phyloP scores from a whole-genome alignment of 345 rosid genomes.

The Sapria himalayana region DNA sequence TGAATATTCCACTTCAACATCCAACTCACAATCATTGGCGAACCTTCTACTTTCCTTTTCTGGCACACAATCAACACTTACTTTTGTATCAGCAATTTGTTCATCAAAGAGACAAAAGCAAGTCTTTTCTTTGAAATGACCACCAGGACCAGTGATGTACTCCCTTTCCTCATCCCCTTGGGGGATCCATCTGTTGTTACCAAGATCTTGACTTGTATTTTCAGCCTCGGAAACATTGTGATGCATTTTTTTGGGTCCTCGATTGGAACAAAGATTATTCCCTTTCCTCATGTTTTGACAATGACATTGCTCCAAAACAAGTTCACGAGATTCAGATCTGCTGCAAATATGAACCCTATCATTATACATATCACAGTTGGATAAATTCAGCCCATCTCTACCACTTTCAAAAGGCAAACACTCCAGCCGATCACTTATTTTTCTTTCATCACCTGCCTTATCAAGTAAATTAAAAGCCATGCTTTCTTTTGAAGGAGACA shows the following conservation, averaged over 20 bases:
- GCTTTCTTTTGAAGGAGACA: conserved; percentile 15
- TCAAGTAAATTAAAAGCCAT: too few relatives aligned
- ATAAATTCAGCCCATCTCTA: conserved; percentile 19
- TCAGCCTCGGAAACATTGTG: conserved; percentile 15
- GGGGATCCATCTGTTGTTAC: conserved; percentile 21
- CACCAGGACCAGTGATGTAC: conserved; percentile 12
- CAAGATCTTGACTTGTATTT: conserved; percentile 12
- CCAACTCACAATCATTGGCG: too few relatives aligned
- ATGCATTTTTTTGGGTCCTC: conserved; percentile 11
- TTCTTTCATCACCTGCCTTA: conserved; percentile 16
- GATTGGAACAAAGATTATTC: conserved; percentile 17
- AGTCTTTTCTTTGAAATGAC: conserved; percentile 18
- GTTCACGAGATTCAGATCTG: conserved; percentile 27
- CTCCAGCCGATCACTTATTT: conserved; percentile 13
- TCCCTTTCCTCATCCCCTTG: conserved; percentile 25
- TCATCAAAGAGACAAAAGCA: too few relatives aligned
- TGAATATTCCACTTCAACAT: too few relatives aligned
- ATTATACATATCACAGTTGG: conserved; percentile 15
- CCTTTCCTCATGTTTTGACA: conserved; percentile 25
- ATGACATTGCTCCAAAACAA: conserved; percentile 32
- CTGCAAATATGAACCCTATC: conserved; percentile 19
- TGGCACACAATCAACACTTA: too few relatives aligned
- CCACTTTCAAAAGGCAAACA: conserved; percentile 20
- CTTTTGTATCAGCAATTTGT: too few relatives aligned
- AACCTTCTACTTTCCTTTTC: too few relatives aligned